These are phyloP conservation scores for Fusarium zealandicum DNA, from an alignment of 2,329 filamentous ascomycete genomes.

Conservation along the genomic window DNA sequence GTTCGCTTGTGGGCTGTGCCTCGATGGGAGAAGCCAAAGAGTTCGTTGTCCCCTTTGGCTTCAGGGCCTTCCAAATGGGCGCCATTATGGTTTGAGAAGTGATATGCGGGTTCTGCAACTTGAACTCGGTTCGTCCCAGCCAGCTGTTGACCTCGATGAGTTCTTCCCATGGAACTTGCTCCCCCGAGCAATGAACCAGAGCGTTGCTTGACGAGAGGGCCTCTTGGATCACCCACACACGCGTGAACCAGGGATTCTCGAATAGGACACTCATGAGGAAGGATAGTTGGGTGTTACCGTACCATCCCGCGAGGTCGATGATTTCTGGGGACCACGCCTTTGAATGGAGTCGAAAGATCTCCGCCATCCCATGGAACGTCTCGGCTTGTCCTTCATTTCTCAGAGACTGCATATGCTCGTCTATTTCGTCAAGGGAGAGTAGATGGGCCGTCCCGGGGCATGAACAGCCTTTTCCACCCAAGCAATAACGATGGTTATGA, in stretches of 20 bases:
- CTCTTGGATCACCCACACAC: constrained; percentile 31
- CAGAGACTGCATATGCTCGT: not conserved
- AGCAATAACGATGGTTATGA: constrained; percentile 5
- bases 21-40: not conserved
- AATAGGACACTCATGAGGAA: constrained; percentile 25
- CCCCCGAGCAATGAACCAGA: constrained; percentile 1
- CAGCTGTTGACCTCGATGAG: constrained; percentile 13
- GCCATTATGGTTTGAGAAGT: constrained; percentile 19
- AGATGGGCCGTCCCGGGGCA: constrained; percentile 16
- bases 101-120: constrained; percentile 16
- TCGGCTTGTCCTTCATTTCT: not conserved
- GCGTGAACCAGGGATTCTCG: constrained; percentile 25
- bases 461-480: not conserved
- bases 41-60: constrained; percentile 6
- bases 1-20: not conserved
- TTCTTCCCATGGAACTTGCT: constrained; percentile 19
- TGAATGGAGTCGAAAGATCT: constrained; percentile 15
- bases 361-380: constrained; percentile 21
- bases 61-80: constrained; percentile 22
- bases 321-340: constrained; percentile 14
- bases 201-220: constrained; percentile 12
- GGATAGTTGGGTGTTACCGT: constrained; percentile 12
- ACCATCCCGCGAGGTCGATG: constrained; percentile 28
- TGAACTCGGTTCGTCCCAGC: constrained; percentile 6
- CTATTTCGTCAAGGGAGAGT: not conserved